Base-by-base conservation (phyloP, 495 filamentous ascomycete species). In the Talaromyces liani region DNA sequence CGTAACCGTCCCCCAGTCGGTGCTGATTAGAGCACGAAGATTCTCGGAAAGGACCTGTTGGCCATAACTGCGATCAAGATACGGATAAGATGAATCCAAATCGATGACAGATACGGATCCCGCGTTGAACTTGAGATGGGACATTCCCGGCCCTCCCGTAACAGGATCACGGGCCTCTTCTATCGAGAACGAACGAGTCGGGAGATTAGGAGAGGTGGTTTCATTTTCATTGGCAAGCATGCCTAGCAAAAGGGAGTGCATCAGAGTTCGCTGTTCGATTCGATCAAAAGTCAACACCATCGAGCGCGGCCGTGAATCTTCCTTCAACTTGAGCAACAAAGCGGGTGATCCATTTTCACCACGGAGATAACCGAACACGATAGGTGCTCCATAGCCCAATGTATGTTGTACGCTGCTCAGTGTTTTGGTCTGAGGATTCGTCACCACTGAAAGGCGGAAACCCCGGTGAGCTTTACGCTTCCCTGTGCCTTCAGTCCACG, bases 201-300 rank as follows among this genome's bases (percentile, higher is more conserved):
- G 79, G 10, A 87, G 77, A 64, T 91, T 85, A 3, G 84, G 77
- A 8, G 83, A 80, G 54, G 91, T 79, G 12, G 76, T 69, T 66
- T 93, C 90, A 24, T 84, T 81, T 0, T 80, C 73, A 14, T 77
- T 73, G 16, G 89, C 68, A 10, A 82, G 75, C 68, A 86, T 85
- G n/a, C 88, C 88, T 5, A 86, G 85, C 27, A 94, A 80, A 9
- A 88, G 73, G 56, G 84, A 86, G 65, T 91, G 87, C 41, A 95
- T 78, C 1, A 72, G 71, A 18, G 85, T 80, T 6, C 90, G 84
- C 65, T 92, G 85, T 61, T 85, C 78, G 22, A 82, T 79, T 53
- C 91, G 85, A 16, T 85, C 77, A 72, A 95, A 94, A 3, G 87
- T 88, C 73, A 93, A 73, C 18, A 89, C 77, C 80, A 93, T 87